Conservation (phyloP, 805 yeast genomes). For the Barnettozyma vustinii region DNA sequence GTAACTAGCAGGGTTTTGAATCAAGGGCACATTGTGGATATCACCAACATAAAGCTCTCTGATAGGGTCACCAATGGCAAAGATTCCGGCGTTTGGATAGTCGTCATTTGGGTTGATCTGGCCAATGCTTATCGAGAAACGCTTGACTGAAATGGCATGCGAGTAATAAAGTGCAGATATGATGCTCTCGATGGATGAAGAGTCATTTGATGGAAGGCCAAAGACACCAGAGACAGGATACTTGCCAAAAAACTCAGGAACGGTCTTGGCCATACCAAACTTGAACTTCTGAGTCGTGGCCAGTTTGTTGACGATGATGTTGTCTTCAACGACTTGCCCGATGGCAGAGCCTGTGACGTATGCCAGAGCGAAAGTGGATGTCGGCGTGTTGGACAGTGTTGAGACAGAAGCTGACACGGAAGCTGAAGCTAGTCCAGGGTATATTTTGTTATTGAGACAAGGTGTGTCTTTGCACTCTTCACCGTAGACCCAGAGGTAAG, state of each 20-base stretch:
- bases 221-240: slow-evolving; percentile 56
- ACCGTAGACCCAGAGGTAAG: slow-evolving; percentile 59
- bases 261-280: slow-evolving; percentile 49
- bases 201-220: slow-evolving; percentile 48
- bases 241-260: slow-evolving; percentile 46
- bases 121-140: slow-evolving; percentile 44
- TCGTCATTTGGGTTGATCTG: slow-evolving; percentile 21
- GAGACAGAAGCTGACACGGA: slow-evolving; percentile 5
- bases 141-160: slow-evolving; percentile 29
- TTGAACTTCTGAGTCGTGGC: slow-evolving; percentile 35
- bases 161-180: slow-evolving; percentile 34
- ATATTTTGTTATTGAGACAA: slow-evolving; percentile 33
- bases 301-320: slow-evolving; percentile 26
- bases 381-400: slow-evolving; percentile 13
- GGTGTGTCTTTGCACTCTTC: slow-evolving; percentile 40
- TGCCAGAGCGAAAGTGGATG: slow-evolving; percentile 39
- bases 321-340: slow-evolving; percentile 40
- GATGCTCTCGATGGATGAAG: slow-evolving; percentile 33
- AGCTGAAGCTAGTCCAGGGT: slow-evolving; percentile 15
- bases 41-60: slow-evolving; percentile 35
- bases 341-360: slow-evolving; percentile 51
- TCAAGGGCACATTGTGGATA: slow-evolving; percentile 34
- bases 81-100: slow-evolving; percentile 33
- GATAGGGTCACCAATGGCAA: slow-evolving; percentile 38
- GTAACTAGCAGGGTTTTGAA: slow-evolving; percentile 32